Evolutionary conservation across 2,329 filamentous ascomycete species (phyloP).

Genomic region (Pseudogymnoascus sp.): DNA sequence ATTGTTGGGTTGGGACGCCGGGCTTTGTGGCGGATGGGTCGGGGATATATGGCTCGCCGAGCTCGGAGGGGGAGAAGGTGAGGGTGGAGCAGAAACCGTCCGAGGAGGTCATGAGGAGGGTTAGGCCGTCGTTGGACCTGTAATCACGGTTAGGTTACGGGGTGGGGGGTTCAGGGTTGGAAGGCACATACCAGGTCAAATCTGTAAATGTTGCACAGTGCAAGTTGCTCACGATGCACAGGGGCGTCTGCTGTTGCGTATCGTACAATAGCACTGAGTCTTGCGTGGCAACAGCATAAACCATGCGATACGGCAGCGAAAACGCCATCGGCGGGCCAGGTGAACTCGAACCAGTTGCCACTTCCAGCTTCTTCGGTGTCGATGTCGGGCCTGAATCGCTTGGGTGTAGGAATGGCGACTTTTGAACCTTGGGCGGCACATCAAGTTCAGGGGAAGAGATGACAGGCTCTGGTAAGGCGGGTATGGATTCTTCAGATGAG

Average conservation of each 20-base stretch:
- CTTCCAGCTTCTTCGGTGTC: conserved; percentile 35
- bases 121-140: conserved; percentile 68
- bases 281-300: conserved; percentile 95
- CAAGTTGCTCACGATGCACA: conserved; percentile 92
- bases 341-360: conserved; percentile 40
- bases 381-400: conserved; percentile 46
- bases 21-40: conserved; percentile 46
- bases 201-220: conserved; percentile 98
- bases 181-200: conserved; percentile 67
- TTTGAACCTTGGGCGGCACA: conserved; percentile 65
- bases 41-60: conserved; percentile 73
- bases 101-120: conserved; percentile 89
- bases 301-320: conserved; percentile 79
- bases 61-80: conserved; percentile 72
- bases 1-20: conserved; percentile 31
- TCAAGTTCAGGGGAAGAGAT: conserved; percentile 43
- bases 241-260: conserved; percentile 88
- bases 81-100: conserved; percentile 95
- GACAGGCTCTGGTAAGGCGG: conserved; percentile 74
- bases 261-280: conserved; percentile 93
- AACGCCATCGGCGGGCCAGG: conserved; percentile 65
- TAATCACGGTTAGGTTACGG: conserved; percentile 16
- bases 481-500: conserved; percentile 74
- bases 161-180: not conserved
- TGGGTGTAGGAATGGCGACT: conserved; percentile 53